phyloP scores from a whole-genome alignment of 2,329 filamentous ascomycete species.

The Aspergillus cejpii region DNA sequence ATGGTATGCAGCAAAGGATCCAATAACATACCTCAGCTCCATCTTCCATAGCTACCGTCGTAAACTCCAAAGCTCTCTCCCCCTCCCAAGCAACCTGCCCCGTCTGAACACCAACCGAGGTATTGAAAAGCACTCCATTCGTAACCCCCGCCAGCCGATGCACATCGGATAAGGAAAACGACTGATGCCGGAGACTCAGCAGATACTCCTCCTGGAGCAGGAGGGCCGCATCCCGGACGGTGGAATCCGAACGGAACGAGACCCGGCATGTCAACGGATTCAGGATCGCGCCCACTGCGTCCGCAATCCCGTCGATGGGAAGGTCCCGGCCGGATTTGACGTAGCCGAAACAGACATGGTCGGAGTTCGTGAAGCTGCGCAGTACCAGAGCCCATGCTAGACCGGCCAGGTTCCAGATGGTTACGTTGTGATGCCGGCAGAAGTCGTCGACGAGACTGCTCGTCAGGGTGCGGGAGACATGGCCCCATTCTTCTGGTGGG shows the following conservation, averaged over 20 bases:
- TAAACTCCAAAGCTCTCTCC: not conserved
- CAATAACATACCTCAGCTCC: not conserved
- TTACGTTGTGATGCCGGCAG: conserved; percentile 6
- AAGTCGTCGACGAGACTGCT: not conserved
- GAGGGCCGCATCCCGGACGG: not conserved
- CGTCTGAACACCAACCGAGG: not conserved
- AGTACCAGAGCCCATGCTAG: conserved; percentile 38
- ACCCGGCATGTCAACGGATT: not conserved
- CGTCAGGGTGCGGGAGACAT: not conserved
- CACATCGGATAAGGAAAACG: not conserved
- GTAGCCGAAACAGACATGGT: conserved; percentile 38
- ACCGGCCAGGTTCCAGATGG: conserved; percentile 29
- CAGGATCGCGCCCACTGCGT: conserved; percentile 29
- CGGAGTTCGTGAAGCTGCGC: conserved; percentile 29
- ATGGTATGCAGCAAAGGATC: not conserved
- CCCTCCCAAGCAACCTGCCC: not conserved
- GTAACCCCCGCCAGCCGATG: not conserved
- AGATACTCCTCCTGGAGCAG: not conserved
- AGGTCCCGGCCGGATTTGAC: conserved; percentile 37
- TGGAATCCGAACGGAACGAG: not conserved
- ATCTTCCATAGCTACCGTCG: not conserved
- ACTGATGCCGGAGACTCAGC: not conserved
- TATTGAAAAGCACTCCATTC: not conserved
- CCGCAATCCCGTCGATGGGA: conserved; percentile 27
- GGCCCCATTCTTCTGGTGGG: not conserved